Conservation (phyloP, 805 yeast genomes). For the Candida parachauliodes region DNA sequence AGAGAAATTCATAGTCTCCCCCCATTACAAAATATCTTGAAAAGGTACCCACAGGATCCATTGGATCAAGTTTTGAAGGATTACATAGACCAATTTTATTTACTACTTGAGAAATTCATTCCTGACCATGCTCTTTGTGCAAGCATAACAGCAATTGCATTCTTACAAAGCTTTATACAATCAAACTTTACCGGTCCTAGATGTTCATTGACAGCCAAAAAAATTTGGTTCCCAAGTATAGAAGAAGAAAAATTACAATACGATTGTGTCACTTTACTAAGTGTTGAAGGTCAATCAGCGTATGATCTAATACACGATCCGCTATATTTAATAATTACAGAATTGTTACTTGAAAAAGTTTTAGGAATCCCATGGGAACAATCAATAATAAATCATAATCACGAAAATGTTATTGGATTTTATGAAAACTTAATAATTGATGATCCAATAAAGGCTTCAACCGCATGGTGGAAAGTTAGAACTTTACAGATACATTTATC, state of each 20-base stretch:
- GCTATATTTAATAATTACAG: conserved; percentile 26
- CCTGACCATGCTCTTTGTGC: conserved; percentile 9
- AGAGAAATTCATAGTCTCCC: conserved; percentile 17
- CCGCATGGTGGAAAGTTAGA: conserved; percentile 76
- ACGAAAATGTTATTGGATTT: conserved; percentile 5
- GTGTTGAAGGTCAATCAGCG: conserved; percentile 66
- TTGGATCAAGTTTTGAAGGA: conserved; percentile 7
- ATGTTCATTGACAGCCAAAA: conserved; percentile 33
- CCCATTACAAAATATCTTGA: conserved; percentile 6
- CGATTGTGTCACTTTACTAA: conserved; percentile 39
- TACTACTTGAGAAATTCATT: conserved; percentile 10
- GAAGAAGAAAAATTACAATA: conserved; percentile 17
- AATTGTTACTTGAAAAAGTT: conserved; percentile 35
- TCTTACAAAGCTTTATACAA: conserved; percentile 68
- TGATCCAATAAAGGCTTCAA: conserved; percentile 42
- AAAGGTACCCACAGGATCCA: conserved; percentile 18
- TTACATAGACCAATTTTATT: conserved; percentile 6
- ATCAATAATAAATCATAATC: conserved; percentile 21
- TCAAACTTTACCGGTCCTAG: conserved; percentile 83
- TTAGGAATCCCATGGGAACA: conserved; percentile 34
- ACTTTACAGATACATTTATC: conserved; percentile 62
- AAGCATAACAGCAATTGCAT: conserved; percentile 50
- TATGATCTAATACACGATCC: conserved; percentile 49
- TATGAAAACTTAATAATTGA: conserved; percentile 11
- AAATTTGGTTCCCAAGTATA: conserved; percentile 25